phyloP scores from a whole-genome alignment of 1,139 yeast species.

The Wickerhamomyces sp. region DNA sequence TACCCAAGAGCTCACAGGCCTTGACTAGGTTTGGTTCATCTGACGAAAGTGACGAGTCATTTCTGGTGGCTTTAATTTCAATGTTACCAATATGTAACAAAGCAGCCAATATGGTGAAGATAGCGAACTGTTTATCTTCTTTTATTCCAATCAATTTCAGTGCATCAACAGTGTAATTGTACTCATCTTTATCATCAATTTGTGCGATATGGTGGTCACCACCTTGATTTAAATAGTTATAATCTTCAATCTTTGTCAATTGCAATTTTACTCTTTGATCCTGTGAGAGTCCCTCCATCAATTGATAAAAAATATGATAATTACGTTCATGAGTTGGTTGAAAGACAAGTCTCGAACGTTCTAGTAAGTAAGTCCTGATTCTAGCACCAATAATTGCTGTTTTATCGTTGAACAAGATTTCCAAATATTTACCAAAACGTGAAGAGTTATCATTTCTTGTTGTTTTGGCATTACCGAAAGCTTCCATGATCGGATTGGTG shows the following conservation, averaged over 20 bases:
- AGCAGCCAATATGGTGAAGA: slow-evolving; percentile 82
- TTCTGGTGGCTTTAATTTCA: slow-evolving; percentile 80
- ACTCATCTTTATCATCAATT: slow-evolving; percentile 80
- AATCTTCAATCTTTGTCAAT: slow-evolving; percentile 63
- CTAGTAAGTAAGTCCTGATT: slow-evolving; percentile 86
- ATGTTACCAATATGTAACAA: slow-evolving; percentile 92
- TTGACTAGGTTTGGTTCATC: slow-evolving; percentile 83
- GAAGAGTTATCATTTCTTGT: slow-evolving; percentile 97
- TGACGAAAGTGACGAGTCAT: slow-evolving; percentile 74
- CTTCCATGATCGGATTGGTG: slow-evolving; percentile 97
- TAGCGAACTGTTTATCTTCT: slow-evolving; percentile 53
- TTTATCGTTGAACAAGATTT: slow-evolving; percentile 72
- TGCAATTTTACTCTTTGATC: slow-evolving; percentile 57
- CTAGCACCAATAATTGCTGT: slow-evolving; percentile 90
- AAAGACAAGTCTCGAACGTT: slow-evolving; percentile 89
- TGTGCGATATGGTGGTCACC: slow-evolving; percentile 64
- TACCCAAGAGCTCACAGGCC: slow-evolving; percentile 83
- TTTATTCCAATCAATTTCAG: slow-evolving; percentile 73
- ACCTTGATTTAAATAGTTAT: slow-evolving; percentile 86
- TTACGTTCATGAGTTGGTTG: slow-evolving; percentile 89
- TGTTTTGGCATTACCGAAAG: slow-evolving; percentile 97
- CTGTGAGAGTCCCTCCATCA: slow-evolving; percentile 69
- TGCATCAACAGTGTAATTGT: slow-evolving; percentile 69
- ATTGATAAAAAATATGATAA: slow-evolving; percentile 92
- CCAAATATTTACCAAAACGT: slow-evolving; percentile 93